Conservation (phyloP, 106 monocot species). For the Dactylorhiza incarnata region DNA sequence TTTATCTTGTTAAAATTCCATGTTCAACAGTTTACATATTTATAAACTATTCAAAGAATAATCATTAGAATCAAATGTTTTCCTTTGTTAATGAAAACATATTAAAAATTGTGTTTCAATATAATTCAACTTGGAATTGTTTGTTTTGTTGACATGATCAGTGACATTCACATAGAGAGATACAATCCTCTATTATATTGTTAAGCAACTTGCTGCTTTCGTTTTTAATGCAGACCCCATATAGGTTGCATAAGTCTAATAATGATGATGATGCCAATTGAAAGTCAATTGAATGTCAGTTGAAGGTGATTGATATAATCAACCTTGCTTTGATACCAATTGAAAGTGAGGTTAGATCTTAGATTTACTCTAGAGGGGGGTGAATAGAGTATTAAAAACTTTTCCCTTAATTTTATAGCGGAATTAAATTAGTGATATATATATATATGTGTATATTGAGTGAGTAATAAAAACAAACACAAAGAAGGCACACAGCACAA, state of each 20-base stretch:
- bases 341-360: too few relatives aligned
- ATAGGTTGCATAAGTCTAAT: not conserved
- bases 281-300: too few relatives aligned
- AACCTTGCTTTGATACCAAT: too few relatives aligned
- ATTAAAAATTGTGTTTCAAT: not conserved
- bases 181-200: not conserved
- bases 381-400: too few relatives aligned
- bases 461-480: too few relatives aligned
- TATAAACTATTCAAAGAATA: not conserved
- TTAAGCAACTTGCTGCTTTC: not conserved
- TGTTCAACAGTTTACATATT: not conserved
- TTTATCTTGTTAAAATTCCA: too few relatives aligned
- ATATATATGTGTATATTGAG: too few relatives aligned
- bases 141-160: not conserved
- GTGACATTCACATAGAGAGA: not conserved
- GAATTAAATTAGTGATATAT: too few relatives aligned
- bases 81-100: not conserved
- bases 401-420: too few relatives aligned
- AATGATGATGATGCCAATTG: not conserved
- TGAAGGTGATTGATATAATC: too few relatives aligned
- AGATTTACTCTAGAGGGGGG: too few relatives aligned
- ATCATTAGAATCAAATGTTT: not conserved
- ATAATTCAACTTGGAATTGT: not conserved
- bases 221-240: not conserved
- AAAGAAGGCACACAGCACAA: too few relatives aligned